These are phyloP conservation scores for Aspergillus fijiensis DNA, from an alignment of 2,329 filamentous ascomycete species.

Conservation along the genomic window DNA sequence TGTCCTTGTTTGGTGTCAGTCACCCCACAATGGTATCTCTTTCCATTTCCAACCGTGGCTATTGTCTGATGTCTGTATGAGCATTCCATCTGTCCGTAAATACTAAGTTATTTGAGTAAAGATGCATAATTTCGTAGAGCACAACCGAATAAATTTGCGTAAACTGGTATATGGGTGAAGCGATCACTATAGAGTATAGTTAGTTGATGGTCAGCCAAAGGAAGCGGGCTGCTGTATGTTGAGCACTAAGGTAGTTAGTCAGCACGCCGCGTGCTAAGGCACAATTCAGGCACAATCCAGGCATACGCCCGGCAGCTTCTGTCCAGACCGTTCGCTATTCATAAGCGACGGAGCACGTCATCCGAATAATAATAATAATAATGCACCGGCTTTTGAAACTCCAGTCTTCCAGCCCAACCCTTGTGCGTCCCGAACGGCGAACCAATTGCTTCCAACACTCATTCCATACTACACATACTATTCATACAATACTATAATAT, in stretches of 20 bases:
- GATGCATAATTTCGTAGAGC: no score
- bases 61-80: constrained; percentile 4
- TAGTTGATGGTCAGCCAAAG: no score
- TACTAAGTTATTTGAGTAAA: no score
- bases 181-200: no score
- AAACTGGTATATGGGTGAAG: no score
- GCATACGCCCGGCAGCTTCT: constrained; percentile 12
- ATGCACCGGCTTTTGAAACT: neutral
- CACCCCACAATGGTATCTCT: neutral
- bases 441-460: neutral
- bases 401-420: neutral
- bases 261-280: no score
- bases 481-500: no score
- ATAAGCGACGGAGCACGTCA: constrained; percentile 38
- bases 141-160: no score
- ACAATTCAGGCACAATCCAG: constrained; percentile 11
- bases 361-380: constrained; percentile 7
- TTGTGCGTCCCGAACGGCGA: neutral
- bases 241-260: no score
- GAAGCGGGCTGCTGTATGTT: neutral
- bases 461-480: neutral
- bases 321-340: constrained; percentile 31
- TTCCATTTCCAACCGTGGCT: neutral
- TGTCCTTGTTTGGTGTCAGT: neutral
- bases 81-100: no score